Base-by-base conservation (phyloP, 2,329 filamentous ascomycete genomes). In the Phaeosphaeria sp. region DNA sequence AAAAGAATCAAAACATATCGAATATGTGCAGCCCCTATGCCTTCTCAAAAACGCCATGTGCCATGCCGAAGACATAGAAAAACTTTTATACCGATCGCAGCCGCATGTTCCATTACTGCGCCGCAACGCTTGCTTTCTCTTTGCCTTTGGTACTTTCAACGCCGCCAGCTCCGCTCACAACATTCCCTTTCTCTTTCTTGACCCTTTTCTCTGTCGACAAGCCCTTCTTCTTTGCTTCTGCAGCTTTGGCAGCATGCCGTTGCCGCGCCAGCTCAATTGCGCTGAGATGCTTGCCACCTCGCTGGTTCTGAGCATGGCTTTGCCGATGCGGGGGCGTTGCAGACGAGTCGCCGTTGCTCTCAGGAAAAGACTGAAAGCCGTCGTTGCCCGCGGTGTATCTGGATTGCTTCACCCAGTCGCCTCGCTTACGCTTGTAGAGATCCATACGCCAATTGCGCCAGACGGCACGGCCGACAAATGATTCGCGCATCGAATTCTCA, bases 371-470 rank as follows among this genome's bases (percentile, higher is more conserved):
- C 62, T 82, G 79, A 67, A 83, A 83, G 0, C 80, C 81, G 11
- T 83, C 80, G 56, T 81, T 82, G 49, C 79, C 80, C n/a, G 80
- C 82, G 39, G 78, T 79, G 55, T 75, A 74, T 52, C 87, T 88
- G 11, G 84, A 85, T 64, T 86, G 83, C 55, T 80, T 81, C 56
- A 88, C 81, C 89, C 89, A 92, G 55, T 90, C 87, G 6, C 79
- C 80, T 42, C 86, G 79, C 52, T 83, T 79, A 25, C 87, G 80
- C 70, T 88, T 89, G 75, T 89, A 91, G 6, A 89, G 76, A 74
- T 92, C 89, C 85, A 91, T 89, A 36, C 82, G 84, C 89, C 89
- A 92, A 69, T 91, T 91, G 63, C 87, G 83, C 88, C 89, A 91
- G 11, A 91, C 88, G 2, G 86, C 87, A 33, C 89, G 80, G 1